These are phyloP conservation scores for Lactifluus echinatus DNA, from an alignment of 768 basidiomycete genomes.

Conservation along the genomic window DNA sequence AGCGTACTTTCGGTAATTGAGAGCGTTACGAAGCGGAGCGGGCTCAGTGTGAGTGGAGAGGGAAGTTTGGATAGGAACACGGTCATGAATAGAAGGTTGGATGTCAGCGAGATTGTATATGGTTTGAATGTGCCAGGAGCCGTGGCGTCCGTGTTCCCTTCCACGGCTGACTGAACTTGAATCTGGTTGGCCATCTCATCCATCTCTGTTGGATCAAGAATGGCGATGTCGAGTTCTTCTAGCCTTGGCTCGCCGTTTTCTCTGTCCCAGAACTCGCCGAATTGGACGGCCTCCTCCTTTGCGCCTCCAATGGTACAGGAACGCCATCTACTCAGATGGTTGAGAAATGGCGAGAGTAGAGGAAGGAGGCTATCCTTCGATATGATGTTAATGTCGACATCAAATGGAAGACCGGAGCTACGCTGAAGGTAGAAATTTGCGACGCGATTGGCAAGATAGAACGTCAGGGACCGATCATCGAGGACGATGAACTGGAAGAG, in stretches of 20 bases:
- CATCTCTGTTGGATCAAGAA: slow-evolving; percentile 17
- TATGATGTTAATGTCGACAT: slow-evolving; percentile 42
- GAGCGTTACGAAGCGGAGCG: slow-evolving; percentile 49
- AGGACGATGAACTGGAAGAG: slow-evolving; percentile 55
- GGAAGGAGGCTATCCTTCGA: slow-evolving; percentile 48
- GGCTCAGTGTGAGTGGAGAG: slow-evolving; percentile 32
- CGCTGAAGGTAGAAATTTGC: slow-evolving; percentile 46
- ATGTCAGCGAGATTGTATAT: slow-evolving; percentile 18
- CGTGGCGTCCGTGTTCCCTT: background rate
- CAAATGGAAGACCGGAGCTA: slow-evolving; percentile 46
- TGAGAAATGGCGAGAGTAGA: slow-evolving; percentile 54
- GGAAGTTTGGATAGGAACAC: slow-evolving; percentile 46
- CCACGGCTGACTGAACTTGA: background rate
- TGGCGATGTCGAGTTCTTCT: slow-evolving; percentile 22
- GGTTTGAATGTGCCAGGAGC: slow-evolving; percentile 12
- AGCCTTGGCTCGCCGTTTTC: slow-evolving; percentile 16
- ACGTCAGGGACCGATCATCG: slow-evolving; percentile 32
- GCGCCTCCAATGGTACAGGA: slow-evolving; percentile 35
- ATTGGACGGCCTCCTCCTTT: slow-evolving; percentile 27
- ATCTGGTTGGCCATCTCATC: slow-evolving; percentile 10
- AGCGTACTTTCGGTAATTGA: slow-evolving; percentile 44
- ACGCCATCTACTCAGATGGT: slow-evolving; percentile 50
- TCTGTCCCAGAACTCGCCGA: slow-evolving; percentile 25
- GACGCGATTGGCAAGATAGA: slow-evolving; percentile 36
- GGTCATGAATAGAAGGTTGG: slow-evolving; percentile 32